Evolutionary conservation across 164 flowering plant genomes (phyloP).

Genomic region (Buxus sempervirens): DNA sequence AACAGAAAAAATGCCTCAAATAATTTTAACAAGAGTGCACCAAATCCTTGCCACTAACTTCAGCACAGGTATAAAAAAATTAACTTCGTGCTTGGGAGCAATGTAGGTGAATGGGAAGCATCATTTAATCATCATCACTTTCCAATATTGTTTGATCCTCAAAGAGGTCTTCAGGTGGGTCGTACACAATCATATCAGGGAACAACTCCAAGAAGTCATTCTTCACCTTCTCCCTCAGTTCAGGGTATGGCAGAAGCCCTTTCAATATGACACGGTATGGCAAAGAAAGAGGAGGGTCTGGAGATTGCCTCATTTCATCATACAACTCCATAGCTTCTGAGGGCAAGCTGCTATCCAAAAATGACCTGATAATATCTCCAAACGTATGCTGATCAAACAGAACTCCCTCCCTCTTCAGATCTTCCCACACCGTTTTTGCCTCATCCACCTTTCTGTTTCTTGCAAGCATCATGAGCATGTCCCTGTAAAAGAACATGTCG

Average conservation of each 20-base stretch:
- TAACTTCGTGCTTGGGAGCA: no score
- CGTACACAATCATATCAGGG: conserved; percentile 76
- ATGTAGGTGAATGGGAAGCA: not conserved
- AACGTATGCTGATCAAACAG: conserved; percentile 89
- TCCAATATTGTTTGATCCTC: conserved; percentile 39
- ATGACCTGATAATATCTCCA: conserved; percentile 80
- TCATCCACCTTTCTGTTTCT: conserved; percentile 71
- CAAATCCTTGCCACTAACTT: no score
- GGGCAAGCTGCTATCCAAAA: conserved; percentile 62
- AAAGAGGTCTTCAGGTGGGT: conserved; percentile 81
- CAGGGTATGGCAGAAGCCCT: conserved; percentile 87
- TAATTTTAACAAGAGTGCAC: no score
- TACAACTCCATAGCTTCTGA: conserved; percentile 79
- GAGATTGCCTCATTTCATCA: conserved; percentile 82
- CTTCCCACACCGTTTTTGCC: conserved; percentile 64
- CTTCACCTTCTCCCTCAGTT: conserved; percentile 85
- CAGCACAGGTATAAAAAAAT: no score
- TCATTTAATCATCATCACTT: conserved; percentile 39
- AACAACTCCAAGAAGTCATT: conserved; percentile 87
- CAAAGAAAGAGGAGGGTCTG: conserved; percentile 75
- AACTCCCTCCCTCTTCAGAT: conserved; percentile 74
- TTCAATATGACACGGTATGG: conserved; percentile 89
- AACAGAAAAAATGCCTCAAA: no score
- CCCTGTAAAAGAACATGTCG: conserved; percentile 95
- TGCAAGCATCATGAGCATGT: conserved; percentile 96